Conservation (phyloP, 139 green algal species). For the Tetraselmis striata region DNA sequence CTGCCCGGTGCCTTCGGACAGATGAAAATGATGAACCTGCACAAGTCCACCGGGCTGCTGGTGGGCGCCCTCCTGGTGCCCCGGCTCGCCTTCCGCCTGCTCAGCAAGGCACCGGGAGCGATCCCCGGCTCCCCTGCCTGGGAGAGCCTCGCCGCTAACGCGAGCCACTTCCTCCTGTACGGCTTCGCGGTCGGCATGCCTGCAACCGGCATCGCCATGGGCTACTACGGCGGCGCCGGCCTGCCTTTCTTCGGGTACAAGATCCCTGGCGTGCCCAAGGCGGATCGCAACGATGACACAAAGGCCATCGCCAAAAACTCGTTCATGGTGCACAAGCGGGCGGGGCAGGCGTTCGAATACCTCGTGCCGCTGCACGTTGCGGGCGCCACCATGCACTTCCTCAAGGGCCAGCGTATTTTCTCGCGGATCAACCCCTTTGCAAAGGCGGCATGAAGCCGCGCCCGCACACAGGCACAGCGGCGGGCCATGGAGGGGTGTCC, state of each 20-base stretch:
- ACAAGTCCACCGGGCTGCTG: neutral
- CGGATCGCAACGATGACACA: neutral
- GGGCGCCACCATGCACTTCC: neutral
- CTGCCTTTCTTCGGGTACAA: neutral
- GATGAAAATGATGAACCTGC: neutral
- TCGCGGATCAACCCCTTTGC: neutral
- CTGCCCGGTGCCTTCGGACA: neutral
- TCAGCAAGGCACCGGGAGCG: neutral
- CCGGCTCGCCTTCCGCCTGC: neutral
- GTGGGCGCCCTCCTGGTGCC: neutral
- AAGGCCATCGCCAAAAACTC: neutral
- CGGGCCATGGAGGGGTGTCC: no score
- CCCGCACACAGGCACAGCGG: no score
- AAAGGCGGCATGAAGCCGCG: no score
- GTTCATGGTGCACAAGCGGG: neutral
- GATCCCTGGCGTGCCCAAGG: neutral
- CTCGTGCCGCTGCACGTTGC: neutral
- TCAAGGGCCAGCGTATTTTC: neutral
- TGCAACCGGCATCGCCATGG: neutral
- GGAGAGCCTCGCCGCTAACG: neutral
- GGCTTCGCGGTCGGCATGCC: neutral
- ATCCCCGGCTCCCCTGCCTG: neutral
- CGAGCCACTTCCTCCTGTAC: neutral
- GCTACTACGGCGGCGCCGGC: neutral
- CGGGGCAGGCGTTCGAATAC: neutral